Evolutionary conservation across 73 alveolate species (phyloP), one percentile per base, ranked within the genome.

Genomic region (Paramecium tetraurelia): DNA sequence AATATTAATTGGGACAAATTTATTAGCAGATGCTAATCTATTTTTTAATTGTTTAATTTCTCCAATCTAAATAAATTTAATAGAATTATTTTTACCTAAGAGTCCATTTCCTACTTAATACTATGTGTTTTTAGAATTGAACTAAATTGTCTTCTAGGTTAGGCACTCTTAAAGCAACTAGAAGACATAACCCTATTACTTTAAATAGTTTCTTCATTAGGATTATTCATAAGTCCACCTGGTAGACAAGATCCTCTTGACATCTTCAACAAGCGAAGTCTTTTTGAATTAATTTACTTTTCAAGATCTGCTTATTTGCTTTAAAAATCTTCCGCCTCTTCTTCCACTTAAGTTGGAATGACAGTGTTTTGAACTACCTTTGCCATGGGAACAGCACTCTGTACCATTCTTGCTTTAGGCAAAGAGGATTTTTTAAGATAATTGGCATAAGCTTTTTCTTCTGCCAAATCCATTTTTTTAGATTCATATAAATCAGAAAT

Each of bases 311-410:
- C 89, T 41, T 76, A 76, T 76, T 76, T 76, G 5, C 16, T 16
- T 76, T 76, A 76, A 76, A 38, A 76, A 76, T 76, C 70, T 43
- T 76, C 89, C 9, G 46, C 72, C 41, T 76, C 89, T 21, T 76
- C 89, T 20, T 76, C 89, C 0, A 76, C 40, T 76, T 76, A 31
- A 18, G 89, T 41, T 8, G 89, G 89, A 7, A 41, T 21, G 18
- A 76, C 70, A 5, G 22, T 20, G 20, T 36, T 76, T 20, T 76
- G 22, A 16, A 76, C 70, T 20, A 76, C 22, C 24, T 70, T 31
- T 31, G 53, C 31, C 53, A 59, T 59, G 5, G 77, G 77, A 7
- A 29, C 77, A 4, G 77, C 77, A 59, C 77, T 59, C 33, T 59
- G 12, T 21, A 59, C 77, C 43, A 59, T 59, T 59, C 77, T 59